Percentiles rank a stretch among this genome's conserved stretches.
Evolutionary conservation across 2,329 filamentous ascomycete species (phyloP).

Genomic region (Colletotrichum sp.): DNA sequence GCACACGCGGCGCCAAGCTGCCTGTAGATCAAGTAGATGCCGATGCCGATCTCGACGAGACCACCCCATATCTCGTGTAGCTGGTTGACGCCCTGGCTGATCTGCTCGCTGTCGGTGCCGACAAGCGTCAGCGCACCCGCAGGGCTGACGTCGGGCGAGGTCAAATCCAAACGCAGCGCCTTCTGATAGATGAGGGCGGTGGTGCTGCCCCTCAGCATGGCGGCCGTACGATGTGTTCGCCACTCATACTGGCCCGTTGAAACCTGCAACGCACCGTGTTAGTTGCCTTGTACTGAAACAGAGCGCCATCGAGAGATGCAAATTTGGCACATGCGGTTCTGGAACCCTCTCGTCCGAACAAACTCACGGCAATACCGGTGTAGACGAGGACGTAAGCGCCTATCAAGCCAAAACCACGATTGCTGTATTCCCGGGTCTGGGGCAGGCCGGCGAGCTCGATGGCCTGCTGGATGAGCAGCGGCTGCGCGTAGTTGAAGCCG

Average conservation of each 20-base stretch:
- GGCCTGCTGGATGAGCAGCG: conserved; percentile 27
- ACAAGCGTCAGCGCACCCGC: conserved; percentile 29
- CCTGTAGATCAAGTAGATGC: conserved; percentile 28
- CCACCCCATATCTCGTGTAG: conserved; percentile 26
- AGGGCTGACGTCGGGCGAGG: conserved; percentile 22
- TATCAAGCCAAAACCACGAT: conserved; percentile 29
- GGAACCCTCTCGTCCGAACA: neutral
- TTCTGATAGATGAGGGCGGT: conserved; percentile 30
- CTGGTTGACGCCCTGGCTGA: conserved; percentile 23
- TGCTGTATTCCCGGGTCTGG: conserved; percentile 22
- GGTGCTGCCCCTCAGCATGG: conserved; percentile 29
- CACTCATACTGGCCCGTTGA: conserved; percentile 26
- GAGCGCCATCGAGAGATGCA: neutral
- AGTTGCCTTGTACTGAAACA: neutral
- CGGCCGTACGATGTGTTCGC: conserved; percentile 25
- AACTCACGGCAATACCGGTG: conserved; percentile 26
- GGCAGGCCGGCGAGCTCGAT: conserved; percentile 22
- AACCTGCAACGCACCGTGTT: conserved; percentile 10
- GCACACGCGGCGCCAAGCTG: conserved; percentile 45
- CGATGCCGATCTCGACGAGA: conserved; percentile 28
- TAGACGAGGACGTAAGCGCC: conserved; percentile 30
- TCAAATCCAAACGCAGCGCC: conserved; percentile 21
- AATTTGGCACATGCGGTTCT: neutral
- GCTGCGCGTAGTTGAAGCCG: conserved; percentile 29
- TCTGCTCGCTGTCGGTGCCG: conserved; percentile 29